Percentiles rank a stretch among this genome's conserved stretches.
Evolutionary conservation across 805 yeast genomes (phyloP).

Genomic region (Saccharomyces jurei): DNA sequence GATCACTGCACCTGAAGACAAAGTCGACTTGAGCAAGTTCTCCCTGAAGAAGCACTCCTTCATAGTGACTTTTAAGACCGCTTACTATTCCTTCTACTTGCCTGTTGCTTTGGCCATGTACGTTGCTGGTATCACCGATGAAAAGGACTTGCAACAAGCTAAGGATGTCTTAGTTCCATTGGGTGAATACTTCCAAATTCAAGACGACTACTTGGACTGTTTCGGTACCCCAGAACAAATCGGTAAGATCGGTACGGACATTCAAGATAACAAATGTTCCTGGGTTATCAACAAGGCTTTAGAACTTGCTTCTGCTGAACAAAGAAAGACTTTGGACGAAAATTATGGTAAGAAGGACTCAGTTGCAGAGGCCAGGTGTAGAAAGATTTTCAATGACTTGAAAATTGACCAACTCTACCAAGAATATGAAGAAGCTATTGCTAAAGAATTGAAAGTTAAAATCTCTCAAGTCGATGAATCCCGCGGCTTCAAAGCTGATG

Average conservation of each 20-base stretch:
- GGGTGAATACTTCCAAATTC: constrained; percentile 98
- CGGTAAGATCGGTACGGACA: constrained; percentile 98
- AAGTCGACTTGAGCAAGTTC: constrained; percentile 81
- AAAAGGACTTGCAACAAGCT: constrained; percentile 77
- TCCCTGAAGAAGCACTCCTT: constrained; percentile 85
- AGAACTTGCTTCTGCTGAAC: constrained; percentile 66
- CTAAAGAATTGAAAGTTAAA: constrained; percentile 50
- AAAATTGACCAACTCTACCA: constrained; percentile 62
- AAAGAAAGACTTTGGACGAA: constrained; percentile 71
- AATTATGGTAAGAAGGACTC: constrained; percentile 85
- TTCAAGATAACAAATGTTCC: constrained; percentile 95
- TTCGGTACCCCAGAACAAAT: constrained; percentile 95
- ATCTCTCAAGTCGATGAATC: constrained; percentile 77
- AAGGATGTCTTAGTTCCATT: constrained; percentile 81
- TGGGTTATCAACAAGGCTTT: constrained; percentile 96
- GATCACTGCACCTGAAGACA: constrained; percentile 95
- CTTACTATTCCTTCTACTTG: constrained; percentile 91
- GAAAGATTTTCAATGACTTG: constrained; percentile 65
- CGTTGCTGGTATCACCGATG: constrained; percentile 71
- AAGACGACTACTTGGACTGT: constrained; percentile 94
- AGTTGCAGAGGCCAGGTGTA: constrained; percentile 58
- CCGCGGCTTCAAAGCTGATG: constrained; percentile 86
- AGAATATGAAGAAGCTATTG: constrained; percentile 76
- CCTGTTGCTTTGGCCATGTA: constrained; percentile 97
- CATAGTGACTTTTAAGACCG: constrained; percentile 94